These are phyloP conservation scores for Phoma herbarum DNA, from an alignment of 2,329 filamentous ascomycete species.

Conservation along the genomic window DNA sequence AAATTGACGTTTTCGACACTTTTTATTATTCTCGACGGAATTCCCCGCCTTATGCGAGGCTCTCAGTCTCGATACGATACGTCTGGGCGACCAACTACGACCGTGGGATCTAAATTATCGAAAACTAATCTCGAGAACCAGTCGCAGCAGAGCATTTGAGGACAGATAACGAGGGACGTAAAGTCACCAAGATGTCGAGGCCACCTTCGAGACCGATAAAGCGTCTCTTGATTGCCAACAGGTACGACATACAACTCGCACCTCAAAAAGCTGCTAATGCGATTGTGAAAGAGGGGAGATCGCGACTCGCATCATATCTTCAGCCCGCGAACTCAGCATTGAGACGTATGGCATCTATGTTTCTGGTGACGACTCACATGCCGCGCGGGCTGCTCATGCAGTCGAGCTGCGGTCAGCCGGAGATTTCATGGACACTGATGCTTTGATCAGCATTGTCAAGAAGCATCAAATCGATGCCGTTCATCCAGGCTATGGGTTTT, in stretches of 20 bases:
- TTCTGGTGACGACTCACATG: slow-evolving; percentile 64
- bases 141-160: background rate
- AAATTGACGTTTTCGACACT: background rate
- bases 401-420: slow-evolving; percentile 61
- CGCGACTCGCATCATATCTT: slow-evolving; percentile 66
- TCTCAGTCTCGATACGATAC: no score
- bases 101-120: background rate
- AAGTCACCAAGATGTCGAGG: slow-evolving; percentile 27
- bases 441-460: slow-evolving; percentile 58
- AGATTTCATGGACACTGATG: slow-evolving; percentile 62
- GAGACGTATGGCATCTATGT: slow-evolving; percentile 67
- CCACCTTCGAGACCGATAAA: slow-evolving; percentile 53
- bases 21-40: background rate
- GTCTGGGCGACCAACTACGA: background rate
- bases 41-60: no score
- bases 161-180: background rate
- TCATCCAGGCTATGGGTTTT: slow-evolving; percentile 70
- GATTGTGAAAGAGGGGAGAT: slow-evolving; percentile 65
- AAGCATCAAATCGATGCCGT: slow-evolving; percentile 63
- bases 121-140: background rate
- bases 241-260: slow-evolving; percentile 44
- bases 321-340: slow-evolving; percentile 66
- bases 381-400: slow-evolving; percentile 60
- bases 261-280: background rate
- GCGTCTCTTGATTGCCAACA: slow-evolving; percentile 63